Conservation (phyloP, 176 grass and related monocot genomes). For the Elaeis guineensis region DNA sequence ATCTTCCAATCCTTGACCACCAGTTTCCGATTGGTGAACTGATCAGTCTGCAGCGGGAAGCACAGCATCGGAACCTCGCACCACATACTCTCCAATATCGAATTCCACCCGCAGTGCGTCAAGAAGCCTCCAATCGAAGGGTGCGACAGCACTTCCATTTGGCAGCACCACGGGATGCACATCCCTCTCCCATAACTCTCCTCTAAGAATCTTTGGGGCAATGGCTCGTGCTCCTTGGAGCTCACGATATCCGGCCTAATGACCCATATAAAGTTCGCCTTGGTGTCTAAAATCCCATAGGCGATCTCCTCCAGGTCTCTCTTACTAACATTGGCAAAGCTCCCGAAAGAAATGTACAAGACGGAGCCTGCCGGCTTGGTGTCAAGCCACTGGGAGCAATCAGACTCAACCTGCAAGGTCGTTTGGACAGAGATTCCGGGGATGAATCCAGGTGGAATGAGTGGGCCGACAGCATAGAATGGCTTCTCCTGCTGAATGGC, state of each 20-base stretch:
- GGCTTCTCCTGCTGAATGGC: conserved; percentile 37
- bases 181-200: conserved; percentile 18
- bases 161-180: conserved; percentile 63
- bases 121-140: conserved; percentile 36
- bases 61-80: conserved; percentile 59
- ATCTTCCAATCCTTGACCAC: conserved; percentile 38
- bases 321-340: conserved; percentile 39
- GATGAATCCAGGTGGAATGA: conserved; percentile 49
- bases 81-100: conserved; percentile 56
- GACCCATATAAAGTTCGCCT: conserved; percentile 56
- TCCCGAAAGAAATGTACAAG: conserved; percentile 75
- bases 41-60: conserved; percentile 67
- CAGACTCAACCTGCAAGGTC: conserved; percentile 49
- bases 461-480: conserved; percentile 62
- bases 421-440: conserved; percentile 35
- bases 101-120: conserved; percentile 85
- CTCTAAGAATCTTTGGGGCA: conserved; percentile 33
- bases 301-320: conserved; percentile 50
- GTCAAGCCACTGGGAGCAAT: conserved; percentile 55
- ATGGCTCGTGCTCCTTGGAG: conserved; percentile 44
- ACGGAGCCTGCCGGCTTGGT: conserved; percentile 35
- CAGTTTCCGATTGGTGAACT: conserved; percentile 49
- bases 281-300: conserved; percentile 38
- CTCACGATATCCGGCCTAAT: conserved; percentile 50
- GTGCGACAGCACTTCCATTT: conserved; percentile 59